Conservation (phyloP, 2,329 filamentous ascomycete species). For the Ambrosiella cleistominuta region DNA sequence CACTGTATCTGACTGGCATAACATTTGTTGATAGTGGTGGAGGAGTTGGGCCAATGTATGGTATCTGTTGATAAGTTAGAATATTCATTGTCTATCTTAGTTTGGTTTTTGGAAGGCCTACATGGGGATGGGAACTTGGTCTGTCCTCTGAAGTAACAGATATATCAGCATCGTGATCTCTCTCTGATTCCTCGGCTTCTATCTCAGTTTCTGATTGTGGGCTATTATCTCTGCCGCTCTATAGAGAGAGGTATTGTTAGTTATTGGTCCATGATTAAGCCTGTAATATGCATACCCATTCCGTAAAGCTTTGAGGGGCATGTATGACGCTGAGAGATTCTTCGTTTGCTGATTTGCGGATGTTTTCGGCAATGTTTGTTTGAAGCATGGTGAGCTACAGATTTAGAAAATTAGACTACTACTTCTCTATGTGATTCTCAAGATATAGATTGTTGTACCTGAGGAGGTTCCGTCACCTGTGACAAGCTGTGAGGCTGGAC, state of each 20-base stretch:
- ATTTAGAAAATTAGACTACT: neutral
- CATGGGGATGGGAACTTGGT: neutral
- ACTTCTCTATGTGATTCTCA: neutral
- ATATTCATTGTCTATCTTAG: neutral
- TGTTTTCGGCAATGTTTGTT: slow-evolving; percentile 38
- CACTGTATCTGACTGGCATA: slow-evolving; percentile 44
- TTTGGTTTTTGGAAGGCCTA: neutral
- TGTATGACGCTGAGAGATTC: slow-evolving; percentile 84
- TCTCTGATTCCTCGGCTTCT: slow-evolving; percentile 3
- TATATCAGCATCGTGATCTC: slow-evolving; percentile 2
- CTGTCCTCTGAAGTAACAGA: slow-evolving; percentile 2
- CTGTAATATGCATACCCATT: slow-evolving; percentile 42
- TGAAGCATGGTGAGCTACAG: slow-evolving; percentile 27
- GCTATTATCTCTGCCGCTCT: slow-evolving; percentile 1
- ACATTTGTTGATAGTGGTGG: slow-evolving; percentile 63
- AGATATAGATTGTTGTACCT: neutral
- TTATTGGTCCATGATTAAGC: neutral
- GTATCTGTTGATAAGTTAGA: neutral
- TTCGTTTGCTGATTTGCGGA: slow-evolving; percentile 47
- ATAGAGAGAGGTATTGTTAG: neutral
- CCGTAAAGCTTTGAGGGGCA: slow-evolving; percentile 64
- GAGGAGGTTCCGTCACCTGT: slow-evolving; percentile 5
- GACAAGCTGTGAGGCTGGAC: slow-evolving; percentile 25
- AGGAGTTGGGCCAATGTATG: slow-evolving; percentile 30
- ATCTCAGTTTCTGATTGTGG: slow-evolving; percentile 5